Evolutionary conservation across 805 yeast genomes (phyloP), one percentile per base, ranked within the genome.

Genomic region (Teunomyces cretensis): DNA sequence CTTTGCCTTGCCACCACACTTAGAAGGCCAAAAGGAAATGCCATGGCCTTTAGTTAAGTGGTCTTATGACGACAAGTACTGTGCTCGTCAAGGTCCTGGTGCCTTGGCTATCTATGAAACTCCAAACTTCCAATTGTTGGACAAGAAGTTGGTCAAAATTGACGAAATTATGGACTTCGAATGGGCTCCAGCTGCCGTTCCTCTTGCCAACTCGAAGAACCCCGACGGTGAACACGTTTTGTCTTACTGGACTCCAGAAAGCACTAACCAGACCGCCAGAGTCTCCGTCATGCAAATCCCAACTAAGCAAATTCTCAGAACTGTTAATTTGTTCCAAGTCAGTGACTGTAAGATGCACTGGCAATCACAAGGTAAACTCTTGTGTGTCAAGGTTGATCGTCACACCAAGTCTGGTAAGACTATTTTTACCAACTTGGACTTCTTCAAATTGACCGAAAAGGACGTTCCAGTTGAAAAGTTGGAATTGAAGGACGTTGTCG

Each of bases 171-270:
- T 81, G 59, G 97, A 91, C 67, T 94, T 94, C 60, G 95, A 89
- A 65, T 94, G 92, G 80, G 90, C 97, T 22, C 99, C 99, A 49
- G 84, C 89, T 17, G 86, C 88, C 54, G 87, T 89, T 42, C 74
- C 79, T 55, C 75, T 88, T 45, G 79, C 81, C 37, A 79, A 78
- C 47, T 69, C 80, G 44, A 76, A 71, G 47, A 72, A 64, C 32
- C 80, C 76, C 46, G 76, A 74, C 35, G 78, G 77, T 43, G 83
- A 83, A 45, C 84, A 84, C 56, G 71, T 90, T 30, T 76, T 94
- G 55, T 83, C 96, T 27, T 94, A 85, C 74, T 94, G 99, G 99
- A 90, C 97, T 39, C 99, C 99, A 44, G 99, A 94, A 73, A 72
- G 83, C 43, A 67, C 78, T 51, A 92, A 94, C 68, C 96, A 91